Base-by-base conservation (phyloP, 2,329 filamentous ascomycete genomes). In the Aschersonia sp. region DNA sequence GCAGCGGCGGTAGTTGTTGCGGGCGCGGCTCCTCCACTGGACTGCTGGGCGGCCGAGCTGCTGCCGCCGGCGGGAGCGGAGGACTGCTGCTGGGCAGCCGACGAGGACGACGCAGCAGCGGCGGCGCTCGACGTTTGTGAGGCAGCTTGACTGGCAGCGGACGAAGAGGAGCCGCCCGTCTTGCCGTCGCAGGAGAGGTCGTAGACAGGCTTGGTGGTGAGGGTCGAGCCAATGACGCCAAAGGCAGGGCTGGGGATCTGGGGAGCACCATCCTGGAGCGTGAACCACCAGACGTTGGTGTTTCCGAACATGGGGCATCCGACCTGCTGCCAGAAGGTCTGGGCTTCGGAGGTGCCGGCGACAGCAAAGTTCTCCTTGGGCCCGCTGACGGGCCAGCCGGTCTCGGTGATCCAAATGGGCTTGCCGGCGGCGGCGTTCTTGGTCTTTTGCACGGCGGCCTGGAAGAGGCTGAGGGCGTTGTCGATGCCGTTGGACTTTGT, bases 351-450 rank as follows among this genome's bases (percentile, higher is more conserved):
- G 32, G 67, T 52, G 37, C 71, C 80, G 5, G 88, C 71, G 8
- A 83, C 72, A 41, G 78, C 85, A 45, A 76, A 60, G 55, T 79
- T 80, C 51, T 74, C 66, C 1, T 68, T 72, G 53, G 75, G 67
- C 48, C 87, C 88, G 56, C 72, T 79, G 47, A 88, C 79, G 45
- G 88, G 87, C 79, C 85, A 92, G 53, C 88, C 88, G 12, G 87
- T 92, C 73, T 94, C 87, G 31, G 87, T 92, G 52, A 94, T 75
- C 85, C 85, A 92, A 55, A 94, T 76, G 14, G 76, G 70, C 73
- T 88, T 90, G 59, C 76, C 77, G 37, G 72, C 68, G 37, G 77
- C 72, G 43, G 71, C 80, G 12, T 60, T 65, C 52, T 74, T 63
- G 35, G 83, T 85, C 50, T 73, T 70, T 45, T 71, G 65, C 40